These are phyloP conservation scores for Daldinia childiae DNA, from an alignment of 495 filamentous ascomycete species.

Conservation along the genomic window DNA sequence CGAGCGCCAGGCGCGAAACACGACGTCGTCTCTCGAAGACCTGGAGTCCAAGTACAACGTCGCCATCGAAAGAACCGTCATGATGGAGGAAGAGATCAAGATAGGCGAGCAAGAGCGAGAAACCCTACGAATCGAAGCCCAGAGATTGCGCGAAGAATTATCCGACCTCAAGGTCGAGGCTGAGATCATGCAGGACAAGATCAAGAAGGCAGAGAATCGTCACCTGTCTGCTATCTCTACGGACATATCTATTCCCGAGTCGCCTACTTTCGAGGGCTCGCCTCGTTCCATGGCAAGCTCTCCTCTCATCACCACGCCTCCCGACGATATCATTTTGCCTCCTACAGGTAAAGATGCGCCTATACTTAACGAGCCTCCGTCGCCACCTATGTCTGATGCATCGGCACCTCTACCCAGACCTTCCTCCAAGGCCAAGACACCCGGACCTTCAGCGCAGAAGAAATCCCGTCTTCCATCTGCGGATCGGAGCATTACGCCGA, in stretches of 20 bases:
- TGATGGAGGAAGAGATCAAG: slow-evolving; percentile 95
- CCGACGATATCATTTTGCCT: slow-evolving; percentile 67
- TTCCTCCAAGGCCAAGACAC: slow-evolving; percentile 47
- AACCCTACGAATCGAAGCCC: slow-evolving; percentile 82
- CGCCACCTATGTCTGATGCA: slow-evolving; percentile 77
- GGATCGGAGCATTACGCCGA: slow-evolving; percentile 61
- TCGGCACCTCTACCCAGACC: slow-evolving; percentile 69
- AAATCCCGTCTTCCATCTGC: slow-evolving; percentile 58
- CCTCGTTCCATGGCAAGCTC: slow-evolving; percentile 72
- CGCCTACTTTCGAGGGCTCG: slow-evolving; percentile 67
- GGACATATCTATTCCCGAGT: slow-evolving; percentile 62
- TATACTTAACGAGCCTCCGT: slow-evolving; percentile 61
- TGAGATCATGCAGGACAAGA: slow-evolving; percentile 92
- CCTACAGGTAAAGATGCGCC: slow-evolving; percentile 48
- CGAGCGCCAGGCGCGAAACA: slow-evolving; percentile 93
- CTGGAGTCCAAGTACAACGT: slow-evolving; percentile 96
- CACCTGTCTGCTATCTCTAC: slow-evolving; percentile 63
- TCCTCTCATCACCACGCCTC: slow-evolving; percentile 76
- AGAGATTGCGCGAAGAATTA: slow-evolving; percentile 87
- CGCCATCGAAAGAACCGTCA: slow-evolving; percentile 87
- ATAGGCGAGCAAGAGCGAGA: slow-evolving; percentile 91
- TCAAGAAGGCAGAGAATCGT: slow-evolving; percentile 68
- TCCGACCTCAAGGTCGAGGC: slow-evolving; percentile 93
- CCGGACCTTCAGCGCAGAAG: slow-evolving; percentile 49
- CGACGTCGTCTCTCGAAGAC: slow-evolving; percentile 93